Conservation (phyloP, 2,329 filamentous ascomycete genomes). For the Ceratocystis variospora region DNA sequence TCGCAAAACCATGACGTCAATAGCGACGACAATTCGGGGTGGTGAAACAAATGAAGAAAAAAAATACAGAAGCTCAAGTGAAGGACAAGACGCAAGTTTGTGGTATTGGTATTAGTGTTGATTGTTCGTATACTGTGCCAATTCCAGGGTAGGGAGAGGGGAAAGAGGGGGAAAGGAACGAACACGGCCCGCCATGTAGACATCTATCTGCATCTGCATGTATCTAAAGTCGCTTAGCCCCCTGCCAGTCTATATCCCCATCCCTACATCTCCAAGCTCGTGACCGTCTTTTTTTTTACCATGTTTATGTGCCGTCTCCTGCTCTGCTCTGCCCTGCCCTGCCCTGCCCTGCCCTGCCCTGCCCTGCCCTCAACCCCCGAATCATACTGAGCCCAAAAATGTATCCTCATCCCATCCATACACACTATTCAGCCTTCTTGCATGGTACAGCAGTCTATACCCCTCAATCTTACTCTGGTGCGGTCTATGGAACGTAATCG, state of each 20-base stretch:
- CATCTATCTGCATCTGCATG: neutral
- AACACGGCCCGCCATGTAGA: neutral
- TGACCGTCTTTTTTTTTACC: no score
- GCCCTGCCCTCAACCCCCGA: neutral
- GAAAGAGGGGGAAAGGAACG: constrained; percentile 43
- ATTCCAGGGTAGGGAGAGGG: constrained; percentile 43
- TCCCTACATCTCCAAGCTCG: neutral
- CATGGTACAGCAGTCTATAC: constrained; percentile 23
- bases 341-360: no score
- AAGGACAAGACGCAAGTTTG: no score
- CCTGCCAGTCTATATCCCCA: neutral
- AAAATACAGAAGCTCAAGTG: no score
- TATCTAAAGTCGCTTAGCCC: neutral
- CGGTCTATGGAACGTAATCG: constrained; percentile 29
- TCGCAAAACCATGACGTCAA: no score
- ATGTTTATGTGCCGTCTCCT: no score
- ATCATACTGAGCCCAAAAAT: constrained; percentile 21
- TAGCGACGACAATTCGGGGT: no score
- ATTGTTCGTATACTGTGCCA: neutral
- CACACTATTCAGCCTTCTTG: constrained; percentile 25
- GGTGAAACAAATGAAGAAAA: no score
- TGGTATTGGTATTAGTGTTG: neutral
- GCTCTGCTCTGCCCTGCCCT: no score
- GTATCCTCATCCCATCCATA: constrained; percentile 29
- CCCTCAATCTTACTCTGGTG: constrained; percentile 29